Conservation (phyloP, 371 early-diverging fungal species). For the Thermomucor indicae-seudaticae region DNA sequence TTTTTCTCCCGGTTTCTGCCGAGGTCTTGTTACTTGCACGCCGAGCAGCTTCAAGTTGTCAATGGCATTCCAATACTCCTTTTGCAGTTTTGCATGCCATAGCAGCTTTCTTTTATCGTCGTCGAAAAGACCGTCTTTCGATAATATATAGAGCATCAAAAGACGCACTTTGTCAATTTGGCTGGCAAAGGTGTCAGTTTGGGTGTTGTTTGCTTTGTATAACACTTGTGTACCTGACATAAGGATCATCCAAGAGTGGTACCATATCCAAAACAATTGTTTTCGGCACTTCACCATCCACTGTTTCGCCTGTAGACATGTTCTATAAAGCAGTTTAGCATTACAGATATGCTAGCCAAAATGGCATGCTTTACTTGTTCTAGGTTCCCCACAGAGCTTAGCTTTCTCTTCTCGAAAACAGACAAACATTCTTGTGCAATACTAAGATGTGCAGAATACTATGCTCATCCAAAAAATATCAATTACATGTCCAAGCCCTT, state of each 20-base stretch:
- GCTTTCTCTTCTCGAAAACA: conserved; percentile 69
- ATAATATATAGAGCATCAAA: conserved; percentile 81
- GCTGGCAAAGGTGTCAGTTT: conserved; percentile 25
- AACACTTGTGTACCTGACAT: conserved; percentile 39
- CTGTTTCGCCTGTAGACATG: conserved; percentile 85
- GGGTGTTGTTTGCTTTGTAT: too few relatives aligned
- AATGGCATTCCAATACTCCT: conserved; percentile 67
- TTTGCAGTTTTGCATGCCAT: conserved; percentile 68
- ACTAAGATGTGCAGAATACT: conserved; percentile 91
- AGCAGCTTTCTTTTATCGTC: conserved; percentile 73
- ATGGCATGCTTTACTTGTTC: conserved; percentile 61
- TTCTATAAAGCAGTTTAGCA: conserved; percentile 44
- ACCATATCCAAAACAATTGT: conserved; percentile 86
- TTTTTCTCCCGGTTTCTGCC: conserved; percentile 25
- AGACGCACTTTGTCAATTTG: conserved; percentile 81
- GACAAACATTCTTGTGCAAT: conserved; percentile 90
- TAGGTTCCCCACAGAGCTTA: conserved; percentile 72
- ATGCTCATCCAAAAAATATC: not conserved
- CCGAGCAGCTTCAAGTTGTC: conserved; percentile 73
- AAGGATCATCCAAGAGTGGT: conserved; percentile 73
- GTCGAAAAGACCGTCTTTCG: conserved; percentile 60
- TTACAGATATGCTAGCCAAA: not conserved
- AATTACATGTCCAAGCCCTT: not conserved
- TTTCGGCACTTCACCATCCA: conserved; percentile 76
- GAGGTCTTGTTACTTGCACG: conserved; percentile 40